These are phyloP conservation scores for Sarocladium strictum DNA, from an alignment of 2,329 filamentous ascomycete genomes.

Conservation along the genomic window DNA sequence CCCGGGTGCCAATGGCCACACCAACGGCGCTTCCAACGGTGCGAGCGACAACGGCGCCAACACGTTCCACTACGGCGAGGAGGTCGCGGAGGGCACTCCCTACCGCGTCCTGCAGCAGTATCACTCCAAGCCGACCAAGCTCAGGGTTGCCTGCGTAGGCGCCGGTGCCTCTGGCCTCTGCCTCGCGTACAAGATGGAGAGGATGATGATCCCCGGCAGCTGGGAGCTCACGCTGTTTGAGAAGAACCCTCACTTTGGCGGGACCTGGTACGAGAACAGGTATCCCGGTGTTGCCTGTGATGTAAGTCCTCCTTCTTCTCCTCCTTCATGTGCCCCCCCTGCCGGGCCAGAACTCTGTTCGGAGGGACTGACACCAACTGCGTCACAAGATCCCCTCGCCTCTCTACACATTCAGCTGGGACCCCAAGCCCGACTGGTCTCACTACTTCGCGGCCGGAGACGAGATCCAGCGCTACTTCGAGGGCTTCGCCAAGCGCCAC, in stretches of 20 bases:
- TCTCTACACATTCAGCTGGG: slow-evolving; percentile 52
- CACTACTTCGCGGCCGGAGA: slow-evolving; percentile 38
- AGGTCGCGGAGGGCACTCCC: slow-evolving; percentile 15
- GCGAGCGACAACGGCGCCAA: slow-evolving; percentile 10
- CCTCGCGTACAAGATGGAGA: slow-evolving; percentile 24
- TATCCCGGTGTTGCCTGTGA: slow-evolving; percentile 49
- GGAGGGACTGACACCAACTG: too few relatives aligned
- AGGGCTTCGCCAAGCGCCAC: slow-evolving; percentile 32
- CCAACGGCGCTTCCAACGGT: slow-evolving; percentile 10
- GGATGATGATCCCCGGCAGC: slow-evolving; percentile 20
- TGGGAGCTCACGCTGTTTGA: slow-evolving; percentile 26
- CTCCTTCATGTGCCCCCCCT: too few relatives aligned
- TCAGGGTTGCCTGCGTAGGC: slow-evolving; percentile 24
- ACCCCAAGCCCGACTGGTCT: slow-evolving; percentile 43
- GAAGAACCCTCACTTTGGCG: slow-evolving; percentile 33
- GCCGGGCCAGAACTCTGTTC: too few relatives aligned
- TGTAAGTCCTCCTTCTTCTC: too few relatives aligned
- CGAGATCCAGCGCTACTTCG: slow-evolving; percentile 37
- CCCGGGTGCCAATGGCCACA: not conserved
- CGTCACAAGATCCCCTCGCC: slow-evolving; percentile 52
- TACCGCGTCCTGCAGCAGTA: slow-evolving; percentile 26
- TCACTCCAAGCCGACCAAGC: slow-evolving; percentile 28
- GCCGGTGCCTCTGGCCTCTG: slow-evolving; percentile 23
- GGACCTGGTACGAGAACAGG: slow-evolving; percentile 46
- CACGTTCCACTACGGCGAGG: slow-evolving; percentile 21